These are phyloP conservation scores for Suillus weaverae DNA, from an alignment of 768 basidiomycete species.

Conservation along the genomic window DNA sequence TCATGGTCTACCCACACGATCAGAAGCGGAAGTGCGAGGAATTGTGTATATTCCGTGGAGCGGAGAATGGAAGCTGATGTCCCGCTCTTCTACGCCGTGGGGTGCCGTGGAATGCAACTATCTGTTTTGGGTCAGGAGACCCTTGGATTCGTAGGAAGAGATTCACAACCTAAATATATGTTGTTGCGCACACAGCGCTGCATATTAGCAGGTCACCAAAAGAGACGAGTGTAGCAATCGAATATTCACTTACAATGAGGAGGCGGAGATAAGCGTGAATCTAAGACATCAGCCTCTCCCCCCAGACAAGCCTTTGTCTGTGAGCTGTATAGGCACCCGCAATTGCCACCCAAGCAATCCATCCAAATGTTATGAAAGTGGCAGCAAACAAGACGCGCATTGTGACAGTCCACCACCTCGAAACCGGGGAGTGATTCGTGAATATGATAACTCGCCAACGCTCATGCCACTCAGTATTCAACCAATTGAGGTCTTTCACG, in stretches of 20 bases:
- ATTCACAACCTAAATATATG: conserved; percentile 14
- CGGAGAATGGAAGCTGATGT: conserved; percentile 68
- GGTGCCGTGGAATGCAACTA: conserved; percentile 69
- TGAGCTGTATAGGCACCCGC: conserved; percentile 73
- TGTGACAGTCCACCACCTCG: conserved; percentile 64
- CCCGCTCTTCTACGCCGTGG: conserved; percentile 48
- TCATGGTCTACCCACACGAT: conserved; percentile 52
- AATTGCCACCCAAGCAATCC: conserved; percentile 60
- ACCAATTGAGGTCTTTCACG: conserved; percentile 66
- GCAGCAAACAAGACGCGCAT: conserved; percentile 62
- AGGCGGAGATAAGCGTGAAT: conserved; percentile 7
- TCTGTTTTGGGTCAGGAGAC: conserved; percentile 85
- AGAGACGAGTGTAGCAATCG: background rate
- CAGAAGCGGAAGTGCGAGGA: conserved; percentile 78
- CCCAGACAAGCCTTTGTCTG: conserved; percentile 75
- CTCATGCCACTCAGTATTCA: conserved; percentile 77
- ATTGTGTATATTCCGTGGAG: conserved; percentile 73
- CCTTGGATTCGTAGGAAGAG: conserved; percentile 27
- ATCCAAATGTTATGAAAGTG: conserved; percentile 56
- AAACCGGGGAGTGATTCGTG: conserved; percentile 69
- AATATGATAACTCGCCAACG: conserved; percentile 76
- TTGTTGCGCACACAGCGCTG: background rate
- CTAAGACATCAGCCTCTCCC: conserved; percentile 73
- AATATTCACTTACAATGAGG: background rate
- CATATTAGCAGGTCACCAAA: background rate